phyloP scores from a whole-genome alignment of 495 filamentous ascomycete species.

The Penicillium waksmanii region DNA sequence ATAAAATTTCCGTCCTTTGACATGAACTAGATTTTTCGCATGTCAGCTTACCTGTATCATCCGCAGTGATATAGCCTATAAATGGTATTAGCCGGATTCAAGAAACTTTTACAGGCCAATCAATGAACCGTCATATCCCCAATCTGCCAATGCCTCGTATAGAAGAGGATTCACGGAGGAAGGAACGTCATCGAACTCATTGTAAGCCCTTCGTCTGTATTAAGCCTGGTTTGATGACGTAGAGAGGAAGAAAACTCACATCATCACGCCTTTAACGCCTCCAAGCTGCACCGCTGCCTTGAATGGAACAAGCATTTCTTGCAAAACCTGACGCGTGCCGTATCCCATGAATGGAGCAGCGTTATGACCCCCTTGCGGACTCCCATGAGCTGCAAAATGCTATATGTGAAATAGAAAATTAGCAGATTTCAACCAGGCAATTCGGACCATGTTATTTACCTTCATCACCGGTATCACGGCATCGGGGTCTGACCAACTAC shows the following conservation, averaged over 20 bases:
- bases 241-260: constrained; percentile 1
- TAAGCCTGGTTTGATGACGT: not conserved
- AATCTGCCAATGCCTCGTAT: constrained; percentile 13
- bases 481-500: constrained; percentile 14
- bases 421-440: not conserved
- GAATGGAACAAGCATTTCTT: constrained; percentile 17
- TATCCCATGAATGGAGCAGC: constrained; percentile 19
- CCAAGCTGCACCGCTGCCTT: constrained; percentile 16
- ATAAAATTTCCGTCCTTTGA: not conserved
- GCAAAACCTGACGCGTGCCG: constrained; percentile 11
- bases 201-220: constrained; percentile 10
- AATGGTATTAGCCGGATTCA: not conserved
- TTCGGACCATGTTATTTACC: not conserved
- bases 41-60: constrained; percentile 8
- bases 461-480: constrained; percentile 18
- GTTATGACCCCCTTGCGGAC: constrained; percentile 16
- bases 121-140: constrained; percentile 14
- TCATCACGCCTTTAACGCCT: constrained; percentile 19
- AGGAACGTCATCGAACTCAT: constrained; percentile 18
- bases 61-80: constrained; percentile 13
- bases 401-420: not conserved
- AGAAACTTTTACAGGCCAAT: not conserved
- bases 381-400: constrained; percentile 17
- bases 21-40: not conserved
- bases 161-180: constrained; percentile 15